These are phyloP conservation scores for Malassezia pachydermatis DNA, from an alignment of 1,284 basidiomycete species.

Conservation along the genomic window DNA sequence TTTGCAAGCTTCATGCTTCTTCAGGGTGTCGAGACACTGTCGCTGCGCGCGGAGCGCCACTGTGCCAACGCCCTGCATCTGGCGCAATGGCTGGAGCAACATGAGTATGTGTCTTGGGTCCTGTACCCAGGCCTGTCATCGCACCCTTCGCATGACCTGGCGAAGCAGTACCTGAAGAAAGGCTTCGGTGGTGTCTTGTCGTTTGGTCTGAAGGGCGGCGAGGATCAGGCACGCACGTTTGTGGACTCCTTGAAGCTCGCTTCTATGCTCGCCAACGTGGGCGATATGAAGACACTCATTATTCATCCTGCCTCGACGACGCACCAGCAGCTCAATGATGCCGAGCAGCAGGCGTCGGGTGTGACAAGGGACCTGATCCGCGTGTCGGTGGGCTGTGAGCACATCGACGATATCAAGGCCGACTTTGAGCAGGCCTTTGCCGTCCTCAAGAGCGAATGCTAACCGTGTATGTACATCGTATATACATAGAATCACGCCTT, in stretches of 20 bases:
- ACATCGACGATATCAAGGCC: constrained; percentile 60
- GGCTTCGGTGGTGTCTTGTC: constrained; percentile 66
- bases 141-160: constrained; percentile 60
- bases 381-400: constrained; percentile 71
- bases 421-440: constrained; percentile 63
- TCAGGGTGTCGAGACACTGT: constrained; percentile 76
- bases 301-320: constrained; percentile 70
- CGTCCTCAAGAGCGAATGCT: too few species aligned
- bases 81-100: constrained; percentile 63
- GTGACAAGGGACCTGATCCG: constrained; percentile 72
- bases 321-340: constrained; percentile 63
- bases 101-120: constrained; percentile 68
- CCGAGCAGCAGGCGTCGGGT: constrained; percentile 62
- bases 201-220: constrained; percentile 68
- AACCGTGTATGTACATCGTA: constrained; percentile 19
- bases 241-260: constrained; percentile 68
- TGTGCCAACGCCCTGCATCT: constrained; percentile 64
- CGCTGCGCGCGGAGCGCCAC: constrained; percentile 66
- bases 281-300: constrained; percentile 45
- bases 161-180: constrained; percentile 51
- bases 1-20: constrained; percentile 74
- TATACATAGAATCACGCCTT: not conserved
- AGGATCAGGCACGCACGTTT: constrained; percentile 56
- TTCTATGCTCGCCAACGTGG: constrained; percentile 40
- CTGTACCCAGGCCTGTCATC: constrained; percentile 64